Conservation (phyloP, 768 basidiomycete species). For the Neoboletus brunneissimus region DNA sequence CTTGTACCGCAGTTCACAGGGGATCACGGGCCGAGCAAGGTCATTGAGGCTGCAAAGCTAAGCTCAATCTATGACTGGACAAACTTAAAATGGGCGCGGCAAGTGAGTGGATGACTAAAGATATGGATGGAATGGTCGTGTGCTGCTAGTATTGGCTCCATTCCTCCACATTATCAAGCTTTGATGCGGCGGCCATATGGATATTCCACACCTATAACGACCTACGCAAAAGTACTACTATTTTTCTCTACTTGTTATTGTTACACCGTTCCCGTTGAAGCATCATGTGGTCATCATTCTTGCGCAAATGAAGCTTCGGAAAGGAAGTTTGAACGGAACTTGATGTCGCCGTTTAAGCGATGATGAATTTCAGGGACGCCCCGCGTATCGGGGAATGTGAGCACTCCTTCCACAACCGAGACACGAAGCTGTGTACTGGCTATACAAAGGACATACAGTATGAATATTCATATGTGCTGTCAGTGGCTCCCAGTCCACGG, state of each 20-base stretch:
- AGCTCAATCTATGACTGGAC: slow-evolving; percentile 17
- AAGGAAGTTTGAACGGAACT: slow-evolving; percentile 22
- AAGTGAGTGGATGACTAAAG: slow-evolving; percentile 3
- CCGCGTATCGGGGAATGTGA: slow-evolving; percentile 27
- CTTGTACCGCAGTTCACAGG: slow-evolving; percentile 16
- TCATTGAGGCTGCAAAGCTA: slow-evolving; percentile 12
- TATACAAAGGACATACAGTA: neutral
- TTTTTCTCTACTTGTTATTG: slow-evolving; percentile 22
- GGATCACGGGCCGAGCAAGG: neutral
- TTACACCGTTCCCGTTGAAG: slow-evolving; percentile 2
- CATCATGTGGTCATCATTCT: slow-evolving; percentile 9
- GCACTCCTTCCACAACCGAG: slow-evolving; percentile 10
- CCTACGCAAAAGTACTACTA: slow-evolving; percentile 19
- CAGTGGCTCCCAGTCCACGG: neutral
- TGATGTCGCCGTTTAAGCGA: slow-evolving; percentile 23
- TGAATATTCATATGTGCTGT: neutral
- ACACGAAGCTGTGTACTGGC: slow-evolving; percentile 12
- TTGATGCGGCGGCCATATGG: slow-evolving; percentile 9
- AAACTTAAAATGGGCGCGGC: slow-evolving; percentile 13
- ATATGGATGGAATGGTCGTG: slow-evolving; percentile 6
- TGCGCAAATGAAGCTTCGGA: slow-evolving; percentile 12
- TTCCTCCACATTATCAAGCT: slow-evolving; percentile 1
- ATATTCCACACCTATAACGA: neutral
- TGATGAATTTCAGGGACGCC: slow-evolving; percentile 26
- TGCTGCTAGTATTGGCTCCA: neutral